A percentile compares a stretch with the other conserved stretches of the same genome.
Conservation (phyloP, 352 stramenopile species). For the Globisporangium barbulae region DNA sequence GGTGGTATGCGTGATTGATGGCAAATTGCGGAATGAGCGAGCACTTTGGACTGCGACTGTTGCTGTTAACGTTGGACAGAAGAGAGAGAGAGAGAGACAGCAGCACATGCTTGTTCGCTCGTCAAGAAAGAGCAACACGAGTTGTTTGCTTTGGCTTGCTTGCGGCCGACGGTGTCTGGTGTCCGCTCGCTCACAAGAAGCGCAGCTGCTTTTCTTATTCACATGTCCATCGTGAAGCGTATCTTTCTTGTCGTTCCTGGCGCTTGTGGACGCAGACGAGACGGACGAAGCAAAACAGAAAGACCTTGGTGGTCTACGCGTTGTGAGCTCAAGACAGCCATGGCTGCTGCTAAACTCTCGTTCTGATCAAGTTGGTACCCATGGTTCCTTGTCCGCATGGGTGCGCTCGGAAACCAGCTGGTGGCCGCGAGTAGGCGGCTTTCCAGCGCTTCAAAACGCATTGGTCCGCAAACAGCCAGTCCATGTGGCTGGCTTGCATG, state of each 20-base stretch:
- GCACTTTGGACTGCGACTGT: not conserved
- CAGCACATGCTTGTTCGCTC: not conserved
- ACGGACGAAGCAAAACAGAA: not conserved
- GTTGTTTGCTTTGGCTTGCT: not conserved
- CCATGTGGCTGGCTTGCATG: not conserved
- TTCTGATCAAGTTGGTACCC: not conserved
- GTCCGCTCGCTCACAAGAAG: not conserved
- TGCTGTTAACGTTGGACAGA: not conserved
- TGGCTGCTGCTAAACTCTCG: not conserved
- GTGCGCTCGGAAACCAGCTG: not conserved
- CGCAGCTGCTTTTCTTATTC: not conserved
- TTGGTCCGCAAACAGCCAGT: not conserved
- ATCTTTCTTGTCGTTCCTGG: constrained; percentile 1
- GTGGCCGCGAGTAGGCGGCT: not conserved
- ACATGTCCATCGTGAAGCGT: not conserved
- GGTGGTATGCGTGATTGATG: constrained; percentile 10
- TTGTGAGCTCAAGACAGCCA: not conserved
- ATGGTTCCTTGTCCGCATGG: not conserved
- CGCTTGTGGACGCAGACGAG: constrained; percentile 1
- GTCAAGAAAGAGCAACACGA: not conserved
- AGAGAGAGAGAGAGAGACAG: not conserved
- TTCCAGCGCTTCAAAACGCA: not conserved
- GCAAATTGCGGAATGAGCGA: constrained; percentile 22
- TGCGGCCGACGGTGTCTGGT: too few relatives aligned
- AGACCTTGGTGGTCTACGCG: not conserved